These are phyloP conservation scores for Corylus heterophylla DNA, from an alignment of 306 rosid species.

Conservation along the genomic window DNA sequence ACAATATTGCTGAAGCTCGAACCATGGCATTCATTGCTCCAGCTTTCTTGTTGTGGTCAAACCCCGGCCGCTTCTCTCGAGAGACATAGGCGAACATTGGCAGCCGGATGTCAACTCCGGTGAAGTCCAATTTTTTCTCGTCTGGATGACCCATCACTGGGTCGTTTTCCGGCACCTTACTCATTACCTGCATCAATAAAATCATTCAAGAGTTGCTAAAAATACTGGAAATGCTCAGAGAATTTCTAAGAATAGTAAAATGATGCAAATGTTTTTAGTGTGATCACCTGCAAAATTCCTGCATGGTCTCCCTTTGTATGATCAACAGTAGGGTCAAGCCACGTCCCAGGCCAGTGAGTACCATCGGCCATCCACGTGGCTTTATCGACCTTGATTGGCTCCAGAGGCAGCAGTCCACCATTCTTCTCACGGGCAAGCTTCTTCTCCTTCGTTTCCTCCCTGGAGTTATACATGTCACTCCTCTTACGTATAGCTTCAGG, in stretches of 20 bases:
- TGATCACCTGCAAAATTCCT: constrained; percentile 77
- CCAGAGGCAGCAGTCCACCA: constrained; percentile 47
- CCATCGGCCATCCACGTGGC: constrained; percentile 97
- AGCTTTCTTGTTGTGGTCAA: constrained; percentile 85
- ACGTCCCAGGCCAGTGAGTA: constrained; percentile 88
- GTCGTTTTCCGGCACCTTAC: constrained; percentile 67
- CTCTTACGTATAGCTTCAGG: constrained; percentile 58
- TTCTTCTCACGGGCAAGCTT: constrained; percentile 50
- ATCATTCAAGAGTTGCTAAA: no score
- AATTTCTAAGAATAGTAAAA: no score
- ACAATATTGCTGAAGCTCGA: constrained; percentile 77
- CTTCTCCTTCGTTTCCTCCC: constrained; percentile 63
- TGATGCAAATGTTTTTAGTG: no score
- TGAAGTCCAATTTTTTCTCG: constrained; percentile 66
- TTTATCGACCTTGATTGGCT: constrained; percentile 33
- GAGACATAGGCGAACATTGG: constrained; percentile 91
- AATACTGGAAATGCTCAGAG: no score
- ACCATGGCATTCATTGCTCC: constrained; percentile 96
- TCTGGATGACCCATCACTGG: constrained; percentile 60
- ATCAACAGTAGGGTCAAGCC: constrained; percentile 54
- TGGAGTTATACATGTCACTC: constrained; percentile 48
- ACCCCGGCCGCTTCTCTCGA: constrained; percentile 78
- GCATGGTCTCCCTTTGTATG: constrained; percentile 90
- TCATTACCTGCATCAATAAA: constrained; percentile 35
- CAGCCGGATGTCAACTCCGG: constrained; percentile 69